Base-by-base conservation (phyloP, 257 asterid species). In the Lycium ferocissimum region DNA sequence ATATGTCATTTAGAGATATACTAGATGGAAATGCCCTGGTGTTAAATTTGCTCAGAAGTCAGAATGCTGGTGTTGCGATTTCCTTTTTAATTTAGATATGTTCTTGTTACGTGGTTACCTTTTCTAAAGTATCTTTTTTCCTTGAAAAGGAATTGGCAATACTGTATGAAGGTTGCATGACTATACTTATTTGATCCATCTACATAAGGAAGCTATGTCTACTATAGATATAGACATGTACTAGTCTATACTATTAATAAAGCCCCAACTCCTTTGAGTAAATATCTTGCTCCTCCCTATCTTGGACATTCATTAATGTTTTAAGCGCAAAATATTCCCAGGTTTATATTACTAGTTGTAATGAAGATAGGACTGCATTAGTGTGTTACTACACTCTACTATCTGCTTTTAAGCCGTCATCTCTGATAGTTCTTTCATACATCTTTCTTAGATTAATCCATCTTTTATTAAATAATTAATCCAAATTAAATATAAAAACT, bases 41-140 rank as follows among this genome's bases (percentile, higher is more conserved):
- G 20, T 53, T 78, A 38, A 78, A 78, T 78, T 51, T 76, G 62
- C 26, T 76, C 63, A 26, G 47, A 76, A 78, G 63, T 78, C 82
- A 53, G 49, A 54, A 33, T 54, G 45, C 15, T 78, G 82, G 49
- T 78, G 47, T 53, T 9, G 7, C 6, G 9, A 53, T 65, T 49
- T 78, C 47, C 65, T 7, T 15, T 78, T 78, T 78, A 6, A 53
- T 78, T 78, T 53, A 14, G 65, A 53, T 53, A 53, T 78, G 22
- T 53, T 78, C 82, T 78, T 53, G 49, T 78, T 53, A 78, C 49
- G 47, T 33, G 65, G 10, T 26, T 78, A 26, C 20, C 20, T 78
- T 14, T 78, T 78, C 4, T 53, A 33, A 53, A 53, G 22, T 75
- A 18, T 22, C 3, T 54, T 15, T 51, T 76, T 51, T 75, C 61